Percentiles rank a stretch among this genome's conserved stretches.
Conservation (phyloP, 805 yeast species). For the Lachancea cidri region DNA sequence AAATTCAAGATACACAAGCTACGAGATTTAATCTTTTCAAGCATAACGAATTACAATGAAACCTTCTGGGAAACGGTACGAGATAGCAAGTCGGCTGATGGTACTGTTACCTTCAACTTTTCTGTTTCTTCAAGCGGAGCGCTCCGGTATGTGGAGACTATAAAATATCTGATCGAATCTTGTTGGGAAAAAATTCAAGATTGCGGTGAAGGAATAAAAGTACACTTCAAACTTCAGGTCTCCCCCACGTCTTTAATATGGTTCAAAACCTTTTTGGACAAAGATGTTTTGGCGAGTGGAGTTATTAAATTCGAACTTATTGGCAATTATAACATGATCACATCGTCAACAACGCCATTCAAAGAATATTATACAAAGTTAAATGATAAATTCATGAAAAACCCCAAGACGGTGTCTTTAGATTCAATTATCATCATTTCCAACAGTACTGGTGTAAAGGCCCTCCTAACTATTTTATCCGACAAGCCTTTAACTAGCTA, state of each 20-base stretch:
- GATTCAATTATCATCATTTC: slow-evolving; percentile 29
- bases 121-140: slow-evolving; percentile 28
- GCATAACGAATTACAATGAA: slow-evolving; percentile 23
- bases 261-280: slow-evolving; percentile 27
- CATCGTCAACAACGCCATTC: slow-evolving; percentile 26
- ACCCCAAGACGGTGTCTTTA: slow-evolving; percentile 5
- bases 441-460: slow-evolving; percentile 32
- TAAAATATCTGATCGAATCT: slow-evolving; percentile 27
- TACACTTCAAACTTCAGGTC: slow-evolving; percentile 23
- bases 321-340: slow-evolving; percentile 12
- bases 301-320: slow-evolving; percentile 20
- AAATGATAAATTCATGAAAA: slow-evolving; percentile 21
- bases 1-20: slow-evolving; percentile 28
- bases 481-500: slow-evolving; percentile 30
- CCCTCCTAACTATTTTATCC: slow-evolving; percentile 30
- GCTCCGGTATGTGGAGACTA: slow-evolving; percentile 31
- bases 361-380: slow-evolving; percentile 29
- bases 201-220: slow-evolving; percentile 8
- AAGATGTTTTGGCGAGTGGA: slow-evolving; percentile 13
- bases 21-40: slow-evolving; percentile 22
- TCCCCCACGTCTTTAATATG: slow-evolving; percentile 29
- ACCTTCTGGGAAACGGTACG: slow-evolving; percentile 19
- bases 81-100: neutral
- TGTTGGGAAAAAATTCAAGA: slow-evolving; percentile 15
- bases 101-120: slow-evolving; percentile 10